Percentiles rank a stretch among this genome's conserved stretches.
These are phyloP conservation scores for Aspergillus luchuensis DNA, from an alignment of 2,329 filamentous ascomycete genomes.

Conservation along the genomic window DNA sequence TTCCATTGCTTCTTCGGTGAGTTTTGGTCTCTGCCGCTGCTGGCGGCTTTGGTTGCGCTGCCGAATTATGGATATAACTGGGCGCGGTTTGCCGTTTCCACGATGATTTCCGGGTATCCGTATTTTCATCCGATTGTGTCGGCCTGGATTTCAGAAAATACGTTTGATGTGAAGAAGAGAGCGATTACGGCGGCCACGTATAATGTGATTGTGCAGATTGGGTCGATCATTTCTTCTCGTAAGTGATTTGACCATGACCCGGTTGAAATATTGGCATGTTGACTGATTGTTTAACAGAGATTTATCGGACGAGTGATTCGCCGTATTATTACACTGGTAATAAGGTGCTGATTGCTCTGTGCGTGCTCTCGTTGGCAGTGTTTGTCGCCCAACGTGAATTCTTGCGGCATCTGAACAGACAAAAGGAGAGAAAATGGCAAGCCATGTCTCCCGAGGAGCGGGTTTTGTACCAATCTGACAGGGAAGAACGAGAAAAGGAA, in stretches of 20 bases:
- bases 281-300: constrained; percentile 33
- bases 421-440: constrained; percentile 52
- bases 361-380: constrained; percentile 48
- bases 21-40: constrained; percentile 55
- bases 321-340: constrained; percentile 60
- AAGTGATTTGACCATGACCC: constrained; percentile 6
- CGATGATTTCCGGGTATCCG: constrained; percentile 55
- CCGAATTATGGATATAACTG: constrained; percentile 49
- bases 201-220: constrained; percentile 39
- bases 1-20: constrained; percentile 56
- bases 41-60: constrained; percentile 52
- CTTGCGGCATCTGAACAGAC: constrained; percentile 51
- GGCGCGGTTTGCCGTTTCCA: constrained; percentile 53
- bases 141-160: constrained; percentile 32
- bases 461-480: constrained; percentile 50
- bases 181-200: constrained; percentile 34
- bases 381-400: constrained; percentile 53
- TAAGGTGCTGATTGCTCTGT: constrained; percentile 55
- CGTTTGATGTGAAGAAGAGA: constrained; percentile 34
- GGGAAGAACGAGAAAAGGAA: constrained; percentile 48
- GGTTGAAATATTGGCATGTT: no score
- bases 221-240: constrained; percentile 34
- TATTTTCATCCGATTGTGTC: constrained; percentile 56
- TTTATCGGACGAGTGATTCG: constrained; percentile 53
- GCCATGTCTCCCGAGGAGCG: constrained; percentile 50